Evolutionary conservation across 495 filamentous ascomycete genomes (phyloP), one percentile per base, ranked within the genome.

Genomic region (Halenospora varia): DNA sequence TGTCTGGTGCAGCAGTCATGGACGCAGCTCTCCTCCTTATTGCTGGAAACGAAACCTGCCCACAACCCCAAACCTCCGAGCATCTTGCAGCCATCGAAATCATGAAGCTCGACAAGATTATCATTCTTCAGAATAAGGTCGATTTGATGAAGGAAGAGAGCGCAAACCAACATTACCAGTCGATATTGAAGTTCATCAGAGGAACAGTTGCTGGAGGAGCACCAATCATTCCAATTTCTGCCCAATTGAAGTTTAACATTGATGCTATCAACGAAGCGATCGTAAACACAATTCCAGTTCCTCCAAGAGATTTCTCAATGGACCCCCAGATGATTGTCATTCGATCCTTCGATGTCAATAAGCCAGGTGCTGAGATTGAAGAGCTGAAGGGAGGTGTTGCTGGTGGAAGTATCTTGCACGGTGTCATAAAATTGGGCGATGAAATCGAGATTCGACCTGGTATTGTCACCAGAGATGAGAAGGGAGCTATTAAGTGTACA

Each of bases 51-150:
- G 94, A 98, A 88, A 88, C 88, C 17, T 97, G 94, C 75, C 94
- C 94, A 18, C 94, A 98, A 72, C 94, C 94, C n/a, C 94, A 98
- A 70, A 98, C 94, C 11, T 96, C 93, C 20, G 94, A 98, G 75
- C 94, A 98, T 79, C 77, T 98, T 74, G 94, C 94, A 57, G 94
- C 94, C 60, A 97, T 98, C 64, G 94, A 98, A 71, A 98, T 98
- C 66, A 97, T 97, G 92, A 96, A 96, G 77, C 81, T 97, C 50
- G 87, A 92, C 70, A 92, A 98, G 73, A 97, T 98, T 68, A 93
- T 98, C 72, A 97, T 98, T 61, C 85, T 97, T 41, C 94, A 97
- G 75, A 98, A 98, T 75, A 98, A 98, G 83, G 94, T 98, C 60
- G 94, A 98, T 70, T 73, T 98, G 55, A 96, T 98, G 88, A 80